Conservation (phyloP, 148 eudicot species). For the Vaccinium corymbosum region DNA sequence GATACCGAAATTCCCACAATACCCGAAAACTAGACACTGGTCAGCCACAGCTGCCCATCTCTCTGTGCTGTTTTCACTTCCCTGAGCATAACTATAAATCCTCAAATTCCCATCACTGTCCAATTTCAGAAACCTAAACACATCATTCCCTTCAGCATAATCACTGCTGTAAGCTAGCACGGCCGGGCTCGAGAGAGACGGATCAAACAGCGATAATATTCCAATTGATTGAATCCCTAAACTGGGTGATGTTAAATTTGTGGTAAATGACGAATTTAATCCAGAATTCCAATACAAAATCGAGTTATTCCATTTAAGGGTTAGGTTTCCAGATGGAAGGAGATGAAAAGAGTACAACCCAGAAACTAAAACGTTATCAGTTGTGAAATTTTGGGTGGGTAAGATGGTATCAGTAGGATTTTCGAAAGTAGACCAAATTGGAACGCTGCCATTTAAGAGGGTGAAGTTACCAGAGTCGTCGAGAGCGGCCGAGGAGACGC, state of each 20-base stretch:
- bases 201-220: slow-evolving; percentile 43
- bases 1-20: slow-evolving; percentile 82
- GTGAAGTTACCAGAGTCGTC: slow-evolving; percentile 61
- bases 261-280: slow-evolving; percentile 46
- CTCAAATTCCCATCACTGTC: slow-evolving; percentile 82
- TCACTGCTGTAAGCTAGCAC: slow-evolving; percentile 61
- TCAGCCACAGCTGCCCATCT: slow-evolving; percentile 78
- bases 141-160: slow-evolving; percentile 49
- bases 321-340: slow-evolving; percentile 44
- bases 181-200: slow-evolving; percentile 21
- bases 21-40: slow-evolving; percentile 82
- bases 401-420: slow-evolving; percentile 63
- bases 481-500: slow-evolving; percentile 49
- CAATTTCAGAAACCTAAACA: slow-evolving; percentile 52
- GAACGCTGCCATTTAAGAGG: slow-evolving; percentile 38
- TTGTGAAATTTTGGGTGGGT: slow-evolving; percentile 47
- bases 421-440: slow-evolving; percentile 71
- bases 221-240: slow-evolving; percentile 47
- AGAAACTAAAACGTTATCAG: slow-evolving; percentile 31
- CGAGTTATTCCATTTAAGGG: slow-evolving; percentile 55
- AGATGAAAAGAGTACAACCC: slow-evolving; percentile 62
- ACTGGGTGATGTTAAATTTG: slow-evolving; percentile 41
- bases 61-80: slow-evolving; percentile 26
- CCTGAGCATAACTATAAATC: slow-evolving; percentile 49
- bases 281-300: slow-evolving; percentile 53